phyloP scores from a whole-genome alignment of 768 basidiomycete species.

The Lyophyllum semitale region DNA sequence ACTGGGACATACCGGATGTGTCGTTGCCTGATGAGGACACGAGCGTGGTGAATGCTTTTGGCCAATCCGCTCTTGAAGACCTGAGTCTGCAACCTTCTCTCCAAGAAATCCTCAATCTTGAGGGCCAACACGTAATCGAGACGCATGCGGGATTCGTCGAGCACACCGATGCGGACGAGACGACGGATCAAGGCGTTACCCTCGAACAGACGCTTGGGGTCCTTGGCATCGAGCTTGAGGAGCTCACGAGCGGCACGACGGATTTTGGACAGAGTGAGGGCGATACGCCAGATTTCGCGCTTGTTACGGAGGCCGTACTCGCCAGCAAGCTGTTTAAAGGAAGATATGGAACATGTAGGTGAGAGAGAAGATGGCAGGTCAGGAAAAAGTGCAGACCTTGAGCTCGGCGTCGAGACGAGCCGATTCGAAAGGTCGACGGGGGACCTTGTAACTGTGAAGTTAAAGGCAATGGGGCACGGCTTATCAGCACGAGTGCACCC shows the following conservation, averaged over 20 bases:
- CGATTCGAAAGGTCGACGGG: conserved; percentile 94
- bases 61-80: conserved; percentile 99
- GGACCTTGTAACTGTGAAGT: conserved; percentile 92
- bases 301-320: conserved; percentile 99
- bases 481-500: conserved; percentile 66
- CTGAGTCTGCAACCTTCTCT: conserved; percentile 97
- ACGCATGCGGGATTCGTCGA: conserved; percentile 98
- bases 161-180: conserved; percentile 99
- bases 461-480: conserved; percentile 65
- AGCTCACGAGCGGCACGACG: conserved; percentile 99
- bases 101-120: conserved; percentile 99
- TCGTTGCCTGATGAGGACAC: conserved; percentile 95
- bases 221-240: conserved; percentile 99
- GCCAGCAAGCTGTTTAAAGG: conserved; percentile 82
- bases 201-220: conserved; percentile 99
- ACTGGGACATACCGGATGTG: conserved; percentile 83
- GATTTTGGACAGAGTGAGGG: conserved; percentile 97
- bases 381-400: conserved; percentile 62
- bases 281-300: conserved; percentile 99
- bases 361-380: neutral
- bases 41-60: conserved; percentile 98
- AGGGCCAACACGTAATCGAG: conserved; percentile 99
- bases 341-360: neutral
- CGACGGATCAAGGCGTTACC: conserved; percentile 94
- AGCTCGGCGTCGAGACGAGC: conserved; percentile 99